A percentile compares a stretch with the other conserved stretches of the same genome.
These are phyloP conservation scores for Blastobotrys robertii DNA, from an alignment of 805 yeast species.

Conservation along the genomic window DNA sequence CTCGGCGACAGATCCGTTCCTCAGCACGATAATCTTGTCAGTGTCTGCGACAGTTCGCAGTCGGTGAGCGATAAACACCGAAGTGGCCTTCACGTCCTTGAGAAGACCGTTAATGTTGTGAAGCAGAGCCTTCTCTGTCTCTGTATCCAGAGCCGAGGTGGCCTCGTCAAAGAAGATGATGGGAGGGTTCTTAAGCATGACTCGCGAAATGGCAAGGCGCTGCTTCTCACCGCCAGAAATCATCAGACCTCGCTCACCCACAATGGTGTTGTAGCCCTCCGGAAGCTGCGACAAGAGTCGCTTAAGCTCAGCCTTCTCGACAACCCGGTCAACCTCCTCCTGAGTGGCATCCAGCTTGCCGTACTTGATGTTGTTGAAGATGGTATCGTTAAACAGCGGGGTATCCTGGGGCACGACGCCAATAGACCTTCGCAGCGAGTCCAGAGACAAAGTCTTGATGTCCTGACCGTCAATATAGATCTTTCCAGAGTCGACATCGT, in stretches of 20 bases:
- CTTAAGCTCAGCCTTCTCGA: constrained; percentile 61
- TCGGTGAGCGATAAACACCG: constrained; percentile 88
- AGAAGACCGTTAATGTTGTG: constrained; percentile 65
- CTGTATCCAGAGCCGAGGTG: constrained; percentile 89
- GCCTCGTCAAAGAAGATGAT: constrained; percentile 96
- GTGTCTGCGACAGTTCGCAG: constrained; percentile 87
- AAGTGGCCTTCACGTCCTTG: constrained; percentile 50
- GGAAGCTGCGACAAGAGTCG: constrained; percentile 61
- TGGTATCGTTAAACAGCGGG: constrained; percentile 86
- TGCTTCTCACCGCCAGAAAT: constrained; percentile 99
- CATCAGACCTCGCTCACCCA: constrained; percentile 97
- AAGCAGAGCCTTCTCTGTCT: constrained; percentile 80
- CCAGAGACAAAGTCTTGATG: constrained; percentile 61
- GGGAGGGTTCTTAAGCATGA: constrained; percentile 76
- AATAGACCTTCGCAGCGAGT: constrained; percentile 58
- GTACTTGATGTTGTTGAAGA: constrained; percentile 77
- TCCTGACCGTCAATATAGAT: constrained; percentile 86
- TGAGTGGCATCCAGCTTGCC: constrained; percentile 69
- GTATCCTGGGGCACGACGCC: constrained; percentile 99
- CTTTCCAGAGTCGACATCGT: constrained; percentile 70
- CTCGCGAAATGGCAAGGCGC: constrained; percentile 84
- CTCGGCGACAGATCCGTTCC: constrained; percentile 70
- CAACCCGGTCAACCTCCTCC: constrained; percentile 55
- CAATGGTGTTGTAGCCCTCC: constrained; percentile 74
- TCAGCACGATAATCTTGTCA: constrained; percentile 83